Conservation (phyloP, 179 eudicot species). For the Drosera spatulata region DNA sequence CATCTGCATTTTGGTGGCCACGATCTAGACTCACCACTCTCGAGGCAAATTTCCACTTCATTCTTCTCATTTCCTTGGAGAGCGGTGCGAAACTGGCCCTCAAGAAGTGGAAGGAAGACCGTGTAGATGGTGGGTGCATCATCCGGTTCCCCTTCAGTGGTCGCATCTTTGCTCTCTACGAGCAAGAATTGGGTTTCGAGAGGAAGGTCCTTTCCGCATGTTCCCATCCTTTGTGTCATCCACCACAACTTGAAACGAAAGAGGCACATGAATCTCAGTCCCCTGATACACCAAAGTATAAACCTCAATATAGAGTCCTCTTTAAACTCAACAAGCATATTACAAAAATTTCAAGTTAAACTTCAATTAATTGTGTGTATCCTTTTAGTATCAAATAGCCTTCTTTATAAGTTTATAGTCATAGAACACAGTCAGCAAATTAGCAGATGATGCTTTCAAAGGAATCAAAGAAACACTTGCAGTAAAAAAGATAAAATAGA, state of each 20-base stretch:
- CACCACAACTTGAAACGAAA: constrained; percentile 98
- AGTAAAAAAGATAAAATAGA: not conserved
- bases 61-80: constrained; percentile 84
- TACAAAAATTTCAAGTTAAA: too few species aligned
- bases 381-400: too few species aligned
- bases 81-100: constrained; percentile 87
- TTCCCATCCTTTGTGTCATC: constrained; percentile 99
- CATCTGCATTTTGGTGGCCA: constrained; percentile 8
- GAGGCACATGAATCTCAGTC: constrained; percentile 69
- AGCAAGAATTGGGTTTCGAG: constrained; percentile 88
- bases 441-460: not conserved
- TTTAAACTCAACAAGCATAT: too few species aligned
- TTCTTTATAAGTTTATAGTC: too few species aligned
- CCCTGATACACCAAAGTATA: constrained; percentile 33
- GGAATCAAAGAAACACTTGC: not conserved
- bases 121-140: constrained; percentile 59
- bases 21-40: constrained; percentile 71
- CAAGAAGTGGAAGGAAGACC: constrained; percentile 79
- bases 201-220: constrained; percentile 74
- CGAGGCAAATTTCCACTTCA: constrained; percentile 83
- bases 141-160: constrained; percentile 32
- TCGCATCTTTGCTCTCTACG: constrained; percentile 61
- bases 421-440: too few species aligned
- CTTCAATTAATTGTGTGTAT: too few species aligned
- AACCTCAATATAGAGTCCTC: too few species aligned